Evolutionary conservation across 2,329 filamentous ascomycete genomes (phyloP), one percentile per base, ranked within the genome.

Genomic region (Aureobasidium sp.): DNA sequence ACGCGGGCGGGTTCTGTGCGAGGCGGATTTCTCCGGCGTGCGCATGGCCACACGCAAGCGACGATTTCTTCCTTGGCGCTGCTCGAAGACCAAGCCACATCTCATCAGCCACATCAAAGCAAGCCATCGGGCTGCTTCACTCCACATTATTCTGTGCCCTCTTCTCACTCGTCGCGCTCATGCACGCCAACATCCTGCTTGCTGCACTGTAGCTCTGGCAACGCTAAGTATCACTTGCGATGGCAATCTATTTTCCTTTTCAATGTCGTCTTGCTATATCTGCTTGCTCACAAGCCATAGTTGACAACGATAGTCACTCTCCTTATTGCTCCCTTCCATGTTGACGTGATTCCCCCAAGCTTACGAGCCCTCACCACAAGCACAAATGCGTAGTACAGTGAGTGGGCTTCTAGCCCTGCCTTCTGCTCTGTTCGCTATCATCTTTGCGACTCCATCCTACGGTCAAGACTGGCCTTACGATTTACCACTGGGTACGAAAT

Each of bases 401-500:
- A 39, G 16, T 9, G 42, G 41, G 34, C 54, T 58, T 4, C 11
- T 58, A 10, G 41, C 41, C 7, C 3, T 57, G 13, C 27, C 53
- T 25, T 16, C n/a, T 14, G 13, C 36, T 34, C 11, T 57, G 36
- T 11, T 45, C 41, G 7, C n/a, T 36, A 36, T 32, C 21, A 37
- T 44, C 21, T 25, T 59, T 61, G 2, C 45, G 59, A n/a, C 49
- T 49, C 49, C 60, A 9, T 64, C 68, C 21, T 64, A 71, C 29
- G 72, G 74, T 57, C 64, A 69, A 39, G 72, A 71, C 72, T 80
- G 76, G 78, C 76, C 78, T 16, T 73, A 76, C 72, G 76, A 79
- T 53, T 71, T 80, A 3, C 76, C 78, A 13, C 72, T 68, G 63
- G 73, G 77, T 36, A 71, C 74, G 59, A 79, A 77, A 66, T 78